Evolutionary conservation across 2,329 filamentous ascomycete genomes (phyloP), one percentile per base, ranked within the genome.

Genomic region (Verticillium dahliae): DNA sequence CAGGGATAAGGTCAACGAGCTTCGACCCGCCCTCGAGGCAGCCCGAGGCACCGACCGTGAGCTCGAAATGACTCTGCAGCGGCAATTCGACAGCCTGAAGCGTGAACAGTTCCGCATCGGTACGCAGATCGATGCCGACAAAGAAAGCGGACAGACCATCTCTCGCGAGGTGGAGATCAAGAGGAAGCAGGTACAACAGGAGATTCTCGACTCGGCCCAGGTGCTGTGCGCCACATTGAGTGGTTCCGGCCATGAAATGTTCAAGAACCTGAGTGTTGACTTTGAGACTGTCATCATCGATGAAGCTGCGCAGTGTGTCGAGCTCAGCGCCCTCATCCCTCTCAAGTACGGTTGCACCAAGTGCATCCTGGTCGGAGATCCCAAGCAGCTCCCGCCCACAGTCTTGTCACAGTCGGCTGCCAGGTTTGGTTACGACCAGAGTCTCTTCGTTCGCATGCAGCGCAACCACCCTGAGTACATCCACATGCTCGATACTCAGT

Each of bases 271-370:
- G 61, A 93, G 91, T 69, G 92, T 99, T 59, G 95, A 99, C 74
- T 99, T 99, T 67, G 95, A 99, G 76, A 98, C 95, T 0, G 95
- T 99, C 66, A 91, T 99, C 68, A 97, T 99, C 65, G 95, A 99
- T 69, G 95, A 99, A 77, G 95, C 95, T 3, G 95, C 95, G 15
- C 95, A 99, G 81, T 99, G 94, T 74, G 96, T 99, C 64, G 95
- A 99, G 77, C 84, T 99, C 71, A 97, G 92, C 71, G 95, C 95
- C 13, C 82, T 99, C 56, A 99, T 99, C 67, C 95, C 95, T 2
- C 84, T 99, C 61, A 99, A 99, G 75, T 99, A 99, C 70, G 94
- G 95, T 61, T 97, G 92, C 75, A 90, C 90, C 62, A 98, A 97
- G 77, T 98, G 95, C 77, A 92, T 99, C 68, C 85, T 99, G 37